Conservation (phyloP, 2,329 filamentous ascomycete species). For the Calonectria hawksworthii region DNA sequence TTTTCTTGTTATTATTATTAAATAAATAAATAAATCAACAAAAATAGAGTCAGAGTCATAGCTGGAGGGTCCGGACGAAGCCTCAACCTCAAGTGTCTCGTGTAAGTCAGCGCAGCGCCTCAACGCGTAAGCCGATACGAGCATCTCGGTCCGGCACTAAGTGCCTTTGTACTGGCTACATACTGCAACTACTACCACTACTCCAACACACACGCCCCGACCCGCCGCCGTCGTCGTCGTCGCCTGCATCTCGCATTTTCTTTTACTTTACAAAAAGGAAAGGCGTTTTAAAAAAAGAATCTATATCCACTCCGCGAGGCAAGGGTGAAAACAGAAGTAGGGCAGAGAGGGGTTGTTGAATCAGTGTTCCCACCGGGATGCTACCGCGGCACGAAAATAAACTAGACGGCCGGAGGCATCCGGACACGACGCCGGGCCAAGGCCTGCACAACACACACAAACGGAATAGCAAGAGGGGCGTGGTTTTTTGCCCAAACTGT, state of each 20-base stretch:
- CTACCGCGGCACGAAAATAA: not conserved
- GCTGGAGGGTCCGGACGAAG: not conserved
- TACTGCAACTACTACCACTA: not conserved
- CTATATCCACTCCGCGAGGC: not conserved
- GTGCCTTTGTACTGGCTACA: not conserved
- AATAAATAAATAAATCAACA: not conserved
- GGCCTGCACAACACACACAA: not conserved
- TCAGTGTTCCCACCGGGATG: not conserved
- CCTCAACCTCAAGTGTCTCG: not conserved
- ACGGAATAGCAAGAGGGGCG: not conserved
- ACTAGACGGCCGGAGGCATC: not conserved
- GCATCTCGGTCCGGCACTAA: not conserved
- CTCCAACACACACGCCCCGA: not conserved
- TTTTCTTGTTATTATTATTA: not conserved
- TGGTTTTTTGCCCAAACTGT: not conserved
- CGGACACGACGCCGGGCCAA: not conserved
- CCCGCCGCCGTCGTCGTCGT: not conserved
- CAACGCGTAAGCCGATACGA: constrained; percentile 45
- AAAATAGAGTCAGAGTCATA: not conserved
- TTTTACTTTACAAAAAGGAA: not conserved
- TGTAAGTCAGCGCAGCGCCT: not conserved
- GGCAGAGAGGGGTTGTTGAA: too few species aligned
- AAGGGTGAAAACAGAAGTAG: too few species aligned
- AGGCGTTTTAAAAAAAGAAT: not conserved
- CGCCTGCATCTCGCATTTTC: not conserved